phyloP scores from a whole-genome alignment of 1,284 basidiomycete species.

The Cryptococcus maquisensis region DNA sequence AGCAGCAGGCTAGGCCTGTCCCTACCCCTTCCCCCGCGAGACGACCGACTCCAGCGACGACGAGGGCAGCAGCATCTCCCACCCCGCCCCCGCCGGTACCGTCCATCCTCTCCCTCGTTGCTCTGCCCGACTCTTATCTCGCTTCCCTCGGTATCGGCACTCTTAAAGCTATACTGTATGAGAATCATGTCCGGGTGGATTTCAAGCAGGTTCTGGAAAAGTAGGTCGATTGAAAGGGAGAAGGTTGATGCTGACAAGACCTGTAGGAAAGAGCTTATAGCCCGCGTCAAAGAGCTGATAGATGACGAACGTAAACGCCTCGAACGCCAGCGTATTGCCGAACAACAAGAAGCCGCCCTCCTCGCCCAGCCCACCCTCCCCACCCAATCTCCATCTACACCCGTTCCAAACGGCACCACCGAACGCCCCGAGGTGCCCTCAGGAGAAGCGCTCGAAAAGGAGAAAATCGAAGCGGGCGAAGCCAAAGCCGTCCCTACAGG shows the following conservation, averaged over 20 bases:
- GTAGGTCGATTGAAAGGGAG: constrained; percentile 12
- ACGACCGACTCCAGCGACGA: constrained; percentile 15
- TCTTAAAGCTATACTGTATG: constrained; percentile 70
- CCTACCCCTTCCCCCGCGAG: constrained; percentile 14
- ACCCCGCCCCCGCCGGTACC: constrained; percentile 48
- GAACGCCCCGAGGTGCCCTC: too few species aligned
- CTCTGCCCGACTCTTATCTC: constrained; percentile 59
- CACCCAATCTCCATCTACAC: background rate
- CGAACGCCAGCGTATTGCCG: constrained; percentile 44
- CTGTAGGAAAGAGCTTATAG: constrained; percentile 68
- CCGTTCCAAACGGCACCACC: background rate
- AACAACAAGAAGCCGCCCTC: constrained; percentile 34
- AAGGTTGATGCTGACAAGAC: constrained; percentile 24
- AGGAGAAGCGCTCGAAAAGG: too few species aligned
- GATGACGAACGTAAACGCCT: constrained; percentile 59
- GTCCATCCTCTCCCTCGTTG: constrained; percentile 61
- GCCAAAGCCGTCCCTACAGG: constrained; percentile 35
- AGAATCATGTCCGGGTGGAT: constrained; percentile 51
- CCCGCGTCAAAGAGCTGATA: constrained; percentile 61
- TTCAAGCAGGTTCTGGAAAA: constrained; percentile 50
- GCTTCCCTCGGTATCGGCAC: constrained; percentile 59
- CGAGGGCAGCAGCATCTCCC: constrained; percentile 26
- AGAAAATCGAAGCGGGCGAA: background rate
- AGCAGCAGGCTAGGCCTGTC: background rate
- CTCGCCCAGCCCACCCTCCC: background rate